Evolutionary conservation across 179 eudicot genomes (phyloP), one percentile per base, ranked within the genome.

Genomic region (Spergularia azorica): DNA sequence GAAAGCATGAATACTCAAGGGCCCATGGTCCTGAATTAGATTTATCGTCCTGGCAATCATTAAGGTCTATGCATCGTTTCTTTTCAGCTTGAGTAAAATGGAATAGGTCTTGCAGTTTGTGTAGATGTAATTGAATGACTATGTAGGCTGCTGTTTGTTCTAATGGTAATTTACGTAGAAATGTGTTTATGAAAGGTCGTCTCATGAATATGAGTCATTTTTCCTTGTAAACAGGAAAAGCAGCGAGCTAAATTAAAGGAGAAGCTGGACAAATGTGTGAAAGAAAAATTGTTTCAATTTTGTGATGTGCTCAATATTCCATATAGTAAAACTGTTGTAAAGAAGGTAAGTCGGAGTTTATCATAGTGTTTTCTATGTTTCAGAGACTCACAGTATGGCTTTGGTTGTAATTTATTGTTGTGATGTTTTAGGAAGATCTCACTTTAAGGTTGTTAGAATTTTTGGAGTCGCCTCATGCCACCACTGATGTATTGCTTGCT

Each of bases 241-340:
- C 97, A 95, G 73, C 84, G 90, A 76, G 79, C 84, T 36, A 95
- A 90, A 82, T 55, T 84, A 62, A 95, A 90, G 83, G 98, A 95
- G 79, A 95, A 88, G 86, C 76, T 95, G 75, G 96, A 93, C 79
- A 93, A 90, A 83, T 88, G 89, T 79, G 90, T 90, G 0, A 95
- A 91, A 87, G 99, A 93, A 36, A 93, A 91, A 73, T 73, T 95
- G 75, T 50, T 91, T 77, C 91, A 88, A 77, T 91, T 95, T 73
- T 93, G 99, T 84, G 92, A 95, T 72, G 84, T 95, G 58, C 91
- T 95, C 15, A 89, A 95, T 81, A 88, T 95, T 81, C 89, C 87
- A 65, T 72, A 87, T 46, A 87, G 48, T 72, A 91, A 62, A 81
- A 61, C 87, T 57, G 16, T 54, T 63, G 63, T 74, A 6, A 90